phyloP scores from a whole-genome alignment of 1,284 basidiomycete species.

The Volvariella volvacea region DNA sequence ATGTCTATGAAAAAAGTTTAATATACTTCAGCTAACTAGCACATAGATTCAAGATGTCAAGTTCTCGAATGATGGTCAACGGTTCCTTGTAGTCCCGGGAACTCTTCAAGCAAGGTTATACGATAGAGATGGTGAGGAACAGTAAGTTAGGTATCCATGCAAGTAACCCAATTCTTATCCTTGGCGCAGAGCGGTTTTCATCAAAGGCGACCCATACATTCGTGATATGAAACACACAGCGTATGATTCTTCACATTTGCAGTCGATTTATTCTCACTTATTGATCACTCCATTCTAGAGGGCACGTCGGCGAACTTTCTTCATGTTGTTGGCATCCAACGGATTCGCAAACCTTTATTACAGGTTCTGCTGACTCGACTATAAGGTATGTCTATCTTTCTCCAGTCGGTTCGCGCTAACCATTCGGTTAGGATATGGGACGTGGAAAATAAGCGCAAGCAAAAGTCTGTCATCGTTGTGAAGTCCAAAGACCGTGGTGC shows the following conservation, averaged over 20 bases:
- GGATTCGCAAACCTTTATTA: slow-evolving; percentile 80
- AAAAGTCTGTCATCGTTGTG: slow-evolving; percentile 91
- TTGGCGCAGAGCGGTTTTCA: slow-evolving; percentile 70
- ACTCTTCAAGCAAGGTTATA: slow-evolving; percentile 86
- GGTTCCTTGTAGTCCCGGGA: slow-evolving; percentile 83
- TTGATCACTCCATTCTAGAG: slow-evolving; percentile 42
- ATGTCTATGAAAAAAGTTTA: slow-evolving; percentile 14
- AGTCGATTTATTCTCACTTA: background rate
- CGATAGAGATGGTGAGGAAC: slow-evolving; percentile 84
- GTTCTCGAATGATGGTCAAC: slow-evolving; percentile 81
- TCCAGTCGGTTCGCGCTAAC: slow-evolving; percentile 2
- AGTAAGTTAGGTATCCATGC: slow-evolving; percentile 46
- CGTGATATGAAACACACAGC: slow-evolving; percentile 97
- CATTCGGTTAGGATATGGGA: slow-evolving; percentile 79
- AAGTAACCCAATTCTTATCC: slow-evolving; percentile 34
- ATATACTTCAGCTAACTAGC: background rate
- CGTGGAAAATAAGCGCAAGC: slow-evolving; percentile 79
- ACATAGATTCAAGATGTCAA: slow-evolving; percentile 81
- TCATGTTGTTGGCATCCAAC: slow-evolving; percentile 91
- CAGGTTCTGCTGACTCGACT: slow-evolving; percentile 91
- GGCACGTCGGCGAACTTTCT: slow-evolving; percentile 90
- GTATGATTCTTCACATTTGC: slow-evolving; percentile 38
- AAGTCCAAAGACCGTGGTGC: slow-evolving; percentile 96
- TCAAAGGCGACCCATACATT: slow-evolving; percentile 97
- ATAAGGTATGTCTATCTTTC: slow-evolving; percentile 54